Conservation (phyloP, 1,139 yeast species). For the Candida sanyaensis region DNA sequence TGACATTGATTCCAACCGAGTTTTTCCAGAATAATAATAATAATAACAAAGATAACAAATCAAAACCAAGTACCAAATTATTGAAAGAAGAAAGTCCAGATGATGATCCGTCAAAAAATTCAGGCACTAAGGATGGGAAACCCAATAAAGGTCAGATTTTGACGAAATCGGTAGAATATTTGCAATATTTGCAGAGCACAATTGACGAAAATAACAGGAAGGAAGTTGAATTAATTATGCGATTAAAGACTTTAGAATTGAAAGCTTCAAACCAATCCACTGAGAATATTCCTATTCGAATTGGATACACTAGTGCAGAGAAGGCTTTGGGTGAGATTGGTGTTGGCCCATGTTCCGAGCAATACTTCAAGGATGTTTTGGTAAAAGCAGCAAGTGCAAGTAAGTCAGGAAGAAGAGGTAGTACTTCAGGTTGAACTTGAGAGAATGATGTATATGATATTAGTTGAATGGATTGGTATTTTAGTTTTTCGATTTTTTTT, state of each 20-base stretch:
- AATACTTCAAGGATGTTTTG: conserved; percentile 41
- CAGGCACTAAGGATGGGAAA: conserved; percentile 82
- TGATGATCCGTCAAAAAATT: conserved; percentile 36
- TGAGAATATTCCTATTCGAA: conserved; percentile 43
- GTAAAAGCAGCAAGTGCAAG: conserved; percentile 31
- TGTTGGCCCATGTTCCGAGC: conserved; percentile 72
- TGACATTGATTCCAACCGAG: conserved; percentile 65
- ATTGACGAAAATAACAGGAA: conserved; percentile 78
- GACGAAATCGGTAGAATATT: conserved; percentile 82
- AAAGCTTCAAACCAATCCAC: conserved; percentile 21
- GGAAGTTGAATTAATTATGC: conserved; percentile 72
- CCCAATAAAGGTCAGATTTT: conserved; percentile 93
- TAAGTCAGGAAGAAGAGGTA: conserved; percentile 24
- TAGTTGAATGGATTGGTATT: too few species aligned
- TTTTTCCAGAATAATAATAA: conserved; percentile 37
- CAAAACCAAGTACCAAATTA: conserved; percentile 4
- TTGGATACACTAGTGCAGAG: conserved; percentile 72
- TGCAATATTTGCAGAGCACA: conserved; percentile 68
- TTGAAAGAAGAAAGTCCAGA: conserved; percentile 8
- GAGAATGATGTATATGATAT: background rate
- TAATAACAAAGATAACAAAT: conserved; percentile 2
- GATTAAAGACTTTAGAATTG: conserved; percentile 56
- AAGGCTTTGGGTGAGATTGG: conserved; percentile 75
- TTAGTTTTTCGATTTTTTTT: too few species aligned
- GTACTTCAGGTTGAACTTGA: conserved; percentile 11